These are phyloP conservation scores for Apiotrichum mycotoxinovorans DNA, from an alignment of 1,284 basidiomycete genomes.

Conservation along the genomic window DNA sequence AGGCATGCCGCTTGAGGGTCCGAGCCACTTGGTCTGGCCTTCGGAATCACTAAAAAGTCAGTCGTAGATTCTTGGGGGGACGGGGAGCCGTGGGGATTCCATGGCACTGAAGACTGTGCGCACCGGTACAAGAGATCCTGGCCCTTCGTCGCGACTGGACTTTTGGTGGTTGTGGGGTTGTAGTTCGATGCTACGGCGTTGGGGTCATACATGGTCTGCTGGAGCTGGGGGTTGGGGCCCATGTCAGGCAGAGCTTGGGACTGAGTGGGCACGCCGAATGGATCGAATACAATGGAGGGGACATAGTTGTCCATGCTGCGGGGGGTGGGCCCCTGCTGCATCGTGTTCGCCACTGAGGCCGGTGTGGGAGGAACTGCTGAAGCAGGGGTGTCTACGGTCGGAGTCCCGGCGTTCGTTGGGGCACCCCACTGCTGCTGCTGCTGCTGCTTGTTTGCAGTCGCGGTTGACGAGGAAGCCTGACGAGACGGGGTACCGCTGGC, in stretches of 20 bases:
- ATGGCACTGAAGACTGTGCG: slow-evolving; percentile 2
- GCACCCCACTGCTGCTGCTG: slow-evolving; percentile 2
- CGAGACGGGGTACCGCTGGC: neutral
- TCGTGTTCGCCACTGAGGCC: neutral
- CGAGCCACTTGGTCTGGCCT: slow-evolving; percentile 38
- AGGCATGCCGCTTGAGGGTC: slow-evolving; percentile 37
- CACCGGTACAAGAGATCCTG: slow-evolving; percentile 29
- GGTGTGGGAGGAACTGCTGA: slow-evolving; percentile 4
- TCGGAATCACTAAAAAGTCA: slow-evolving; percentile 20
- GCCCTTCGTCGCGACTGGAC: slow-evolving; percentile 11
- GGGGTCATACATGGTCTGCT: slow-evolving; percentile 17
- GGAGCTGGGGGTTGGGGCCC: slow-evolving; percentile 13
- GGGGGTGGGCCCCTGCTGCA: neutral
- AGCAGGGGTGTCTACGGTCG: slow-evolving; percentile 1
- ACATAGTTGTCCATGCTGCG: slow-evolving; percentile 14
- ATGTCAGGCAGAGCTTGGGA: slow-evolving; percentile 11
- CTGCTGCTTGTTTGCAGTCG: slow-evolving; percentile 1
- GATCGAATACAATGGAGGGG: slow-evolving; percentile 16
- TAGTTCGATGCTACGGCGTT: slow-evolving; percentile 1
- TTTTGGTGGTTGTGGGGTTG: slow-evolving; percentile 2
- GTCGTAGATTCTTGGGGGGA: neutral
- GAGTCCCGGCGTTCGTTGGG: neutral
- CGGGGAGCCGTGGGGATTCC: neutral
- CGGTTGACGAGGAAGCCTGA: neutral
- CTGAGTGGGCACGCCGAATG: slow-evolving; percentile 13